Percentiles rank a stretch among this genome's conserved stretches.
These are phyloP conservation scores for Clonostachys byssicola DNA, from an alignment of 2,329 filamentous ascomycete species.

Conservation along the genomic window DNA sequence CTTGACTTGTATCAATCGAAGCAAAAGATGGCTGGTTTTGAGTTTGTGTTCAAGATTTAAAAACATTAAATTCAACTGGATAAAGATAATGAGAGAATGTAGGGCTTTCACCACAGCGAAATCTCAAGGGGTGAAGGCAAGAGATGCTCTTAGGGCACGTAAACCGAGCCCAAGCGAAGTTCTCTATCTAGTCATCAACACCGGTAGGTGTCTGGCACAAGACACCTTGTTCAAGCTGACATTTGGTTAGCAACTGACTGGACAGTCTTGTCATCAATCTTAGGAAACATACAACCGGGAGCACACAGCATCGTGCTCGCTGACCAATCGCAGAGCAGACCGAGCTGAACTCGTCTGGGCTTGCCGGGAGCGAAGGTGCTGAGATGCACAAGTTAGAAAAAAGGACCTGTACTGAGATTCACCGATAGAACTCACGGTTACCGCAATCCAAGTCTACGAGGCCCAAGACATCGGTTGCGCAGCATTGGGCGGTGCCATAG, in stretches of 20 bases:
- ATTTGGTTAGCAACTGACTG: no score
- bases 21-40: no score
- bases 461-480: constrained; percentile 54
- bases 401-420: background rate
- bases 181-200: constrained; percentile 9
- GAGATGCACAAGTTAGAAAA: constrained; percentile 22
- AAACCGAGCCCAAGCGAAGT: background rate
- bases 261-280: no score
- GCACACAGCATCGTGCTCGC: constrained; percentile 51
- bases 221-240: constrained; percentile 17
- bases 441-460: constrained; percentile 51
- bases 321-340: constrained; percentile 45
- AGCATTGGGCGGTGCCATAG: constrained; percentile 45
- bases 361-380: constrained; percentile 3
- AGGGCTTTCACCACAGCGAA: no score
- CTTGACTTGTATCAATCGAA: no score
- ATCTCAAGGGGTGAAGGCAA: no score
- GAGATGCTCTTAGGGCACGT: background rate
- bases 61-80: no score
- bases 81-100: no score
- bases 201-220: constrained; percentile 22
- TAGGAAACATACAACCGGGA: constrained; percentile 32
- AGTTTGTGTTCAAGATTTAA: no score
- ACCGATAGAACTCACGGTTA: constrained; percentile 31
- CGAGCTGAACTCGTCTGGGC: constrained; percentile 33